phyloP scores from a whole-genome alignment of 2,329 filamentous ascomycete genomes.

The Lecanicillium sp. region DNA sequence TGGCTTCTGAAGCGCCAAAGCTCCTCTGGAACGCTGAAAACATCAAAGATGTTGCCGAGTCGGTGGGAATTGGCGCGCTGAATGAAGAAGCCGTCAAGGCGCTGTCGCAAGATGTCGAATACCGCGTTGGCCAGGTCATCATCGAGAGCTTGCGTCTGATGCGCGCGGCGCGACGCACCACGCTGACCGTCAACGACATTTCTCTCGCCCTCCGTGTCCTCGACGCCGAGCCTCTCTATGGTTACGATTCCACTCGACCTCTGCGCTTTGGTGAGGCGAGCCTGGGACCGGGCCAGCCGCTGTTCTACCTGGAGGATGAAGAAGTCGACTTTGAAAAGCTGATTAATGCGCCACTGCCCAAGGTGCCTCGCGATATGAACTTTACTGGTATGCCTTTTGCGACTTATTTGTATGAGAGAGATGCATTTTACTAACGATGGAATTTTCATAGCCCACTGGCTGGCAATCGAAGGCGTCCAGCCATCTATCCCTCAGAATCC shows the following conservation, averaged over 20 bases:
- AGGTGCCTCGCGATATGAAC: conserved; percentile 84
- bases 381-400: conserved; percentile 62
- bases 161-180: conserved; percentile 81
- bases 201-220: conserved; percentile 76
- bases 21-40: conserved; percentile 94
- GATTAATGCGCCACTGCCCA: conserved; percentile 91
- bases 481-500: conserved; percentile 96
- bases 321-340: conserved; percentile 98
- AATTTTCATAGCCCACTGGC: conserved; percentile 71
- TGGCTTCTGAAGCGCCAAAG: conserved; percentile 34
- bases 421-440: not conserved
- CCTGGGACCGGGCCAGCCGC: conserved; percentile 82
- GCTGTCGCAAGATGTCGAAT: conserved; percentile 90
- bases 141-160: conserved; percentile 94
- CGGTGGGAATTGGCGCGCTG: conserved; percentile 75
- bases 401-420: conserved; percentile 87
- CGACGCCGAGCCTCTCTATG: conserved; percentile 91
- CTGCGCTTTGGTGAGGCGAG: conserved; percentile 90
- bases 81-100: conserved; percentile 81
- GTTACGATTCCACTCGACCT: conserved; percentile 86
- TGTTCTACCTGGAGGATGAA: conserved; percentile 97
- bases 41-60: conserved; percentile 91
- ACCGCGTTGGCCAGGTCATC: conserved; percentile 85
- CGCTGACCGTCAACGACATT: conserved; percentile 82
- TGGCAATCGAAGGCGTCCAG: conserved; percentile 94